Percentiles rank a stretch among this genome's conserved stretches.
Conservation (phyloP, 2,329 filamentous ascomycete species). For the Diaporthe batatas region DNA sequence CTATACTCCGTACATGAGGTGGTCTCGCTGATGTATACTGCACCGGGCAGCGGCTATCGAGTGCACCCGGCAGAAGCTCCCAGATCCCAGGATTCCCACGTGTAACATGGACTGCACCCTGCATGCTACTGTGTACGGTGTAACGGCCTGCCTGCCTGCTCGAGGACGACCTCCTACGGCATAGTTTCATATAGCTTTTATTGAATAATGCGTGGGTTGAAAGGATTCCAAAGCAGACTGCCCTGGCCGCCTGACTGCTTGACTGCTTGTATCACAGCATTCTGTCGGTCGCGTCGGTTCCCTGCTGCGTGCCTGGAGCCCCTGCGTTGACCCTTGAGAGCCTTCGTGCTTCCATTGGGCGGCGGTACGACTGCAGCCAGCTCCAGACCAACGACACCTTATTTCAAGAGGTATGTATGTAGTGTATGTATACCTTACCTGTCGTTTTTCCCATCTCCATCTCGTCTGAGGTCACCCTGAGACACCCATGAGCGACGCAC, state of each 20-base stretch:
- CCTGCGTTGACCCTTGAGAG: not conserved
- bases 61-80: not conserved
- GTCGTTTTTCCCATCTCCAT: constrained; percentile 8
- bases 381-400: not conserved
- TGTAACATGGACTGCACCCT: not conserved
- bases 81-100: not conserved
- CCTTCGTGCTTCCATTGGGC: not conserved
- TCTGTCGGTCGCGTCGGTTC: not conserved
- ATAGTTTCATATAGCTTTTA: not conserved
- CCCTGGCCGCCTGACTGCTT: too few relatives aligned
- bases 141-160: not conserved
- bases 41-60: not conserved
- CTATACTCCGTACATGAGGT: too few relatives aligned
- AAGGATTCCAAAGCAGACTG: not conserved
- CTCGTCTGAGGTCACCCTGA: constrained; percentile 15
- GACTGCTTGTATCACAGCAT: not conserved
- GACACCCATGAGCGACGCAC: constrained; percentile 8
- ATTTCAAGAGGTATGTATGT: not conserved
- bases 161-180: not conserved
- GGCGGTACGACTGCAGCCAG: constrained; percentile 15
- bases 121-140: not conserved
- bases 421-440: not conserved
- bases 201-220: not conserved
- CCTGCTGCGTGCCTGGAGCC: not conserved
- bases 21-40: not conserved